Evolutionary conservation across 805 yeast species (phyloP), one percentile per base, ranked within the genome.

Genomic region (Pichia californica): DNA sequence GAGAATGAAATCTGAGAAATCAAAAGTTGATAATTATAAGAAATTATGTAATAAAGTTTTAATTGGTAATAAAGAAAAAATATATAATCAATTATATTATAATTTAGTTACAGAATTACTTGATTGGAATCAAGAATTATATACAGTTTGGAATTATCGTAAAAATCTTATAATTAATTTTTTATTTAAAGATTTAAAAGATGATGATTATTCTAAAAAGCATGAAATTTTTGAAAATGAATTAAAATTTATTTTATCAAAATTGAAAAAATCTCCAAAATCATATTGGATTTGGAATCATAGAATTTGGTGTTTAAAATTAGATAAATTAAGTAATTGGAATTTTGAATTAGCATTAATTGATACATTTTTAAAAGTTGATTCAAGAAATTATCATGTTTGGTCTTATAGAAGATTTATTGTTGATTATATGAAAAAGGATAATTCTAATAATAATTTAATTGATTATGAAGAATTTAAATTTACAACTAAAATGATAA

Each of bases 221-320:
- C 56, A 52, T 32, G 52, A 56, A 4, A 56, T 64, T 7, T 65
- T 83, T 34, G 68, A 68, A 2, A 59, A 66, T 3, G 99, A 91
- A 51, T 67, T 93, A 36, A 50, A 62, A 20, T 79, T 86, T 56
- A 70, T 80, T 2, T 68, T 81, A 66, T 62, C 59, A 0, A 75
- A 79, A 50, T 63, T 93, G 52, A 75, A 74, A 43, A 63, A 70
- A 44, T 81, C 64, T 51, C 98, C 99, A 1, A 93, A 93, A 59
- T 87, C 89, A 32, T 93, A 93, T 58, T 93, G 98, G 96, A 81
- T 93, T 11, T 93, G 98, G 97, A 84, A 81, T 53, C 97, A 93
- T 59, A 70, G 99, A 30, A 65, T 75, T 10, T 93, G 99, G 98
- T 74, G 84, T 35, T 62, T 91, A 31, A 71, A 75, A 29, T 58